Conservation (phyloP, 495 filamentous ascomycete genomes). For the Bacidia gigantensis region DNA sequence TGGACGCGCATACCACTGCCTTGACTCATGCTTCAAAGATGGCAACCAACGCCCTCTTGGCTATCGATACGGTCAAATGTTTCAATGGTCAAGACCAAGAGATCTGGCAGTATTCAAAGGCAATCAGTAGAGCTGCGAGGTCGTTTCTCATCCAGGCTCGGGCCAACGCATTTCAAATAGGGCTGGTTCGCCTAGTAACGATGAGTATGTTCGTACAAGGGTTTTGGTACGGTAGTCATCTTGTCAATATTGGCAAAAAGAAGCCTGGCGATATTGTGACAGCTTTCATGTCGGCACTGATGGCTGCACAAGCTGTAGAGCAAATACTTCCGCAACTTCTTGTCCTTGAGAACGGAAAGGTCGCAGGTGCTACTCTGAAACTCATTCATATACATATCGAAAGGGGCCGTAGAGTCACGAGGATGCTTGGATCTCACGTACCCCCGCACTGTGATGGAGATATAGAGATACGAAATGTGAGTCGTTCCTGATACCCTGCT, state of each 20-base stretch:
- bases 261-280: slow-evolving; percentile 62
- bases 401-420: slow-evolving; percentile 19
- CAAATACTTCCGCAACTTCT: slow-evolving; percentile 60
- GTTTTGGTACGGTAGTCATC: slow-evolving; percentile 72
- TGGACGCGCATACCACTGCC: slow-evolving; percentile 54
- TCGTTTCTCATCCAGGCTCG: slow-evolving; percentile 56
- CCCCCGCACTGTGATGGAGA: slow-evolving; percentile 44
- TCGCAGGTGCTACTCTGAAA: slow-evolving; percentile 50
- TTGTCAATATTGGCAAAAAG: slow-evolving; percentile 42
- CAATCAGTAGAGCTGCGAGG: slow-evolving; percentile 43
- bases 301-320: slow-evolving; percentile 60
- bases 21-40: slow-evolving; percentile 60
- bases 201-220: slow-evolving; percentile 77
- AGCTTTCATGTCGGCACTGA: slow-evolving; percentile 71
- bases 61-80: slow-evolving; percentile 78
- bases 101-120: slow-evolving; percentile 44
- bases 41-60: slow-evolving; percentile 50
- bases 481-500: slow-evolving; percentile 15
- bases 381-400: slow-evolving; percentile 28
- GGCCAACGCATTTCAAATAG: slow-evolving; percentile 54
- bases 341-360: slow-evolving; percentile 63
- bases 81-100: slow-evolving; percentile 69
- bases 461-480: slow-evolving; percentile 56
- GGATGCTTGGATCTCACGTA: slow-evolving; percentile 15
- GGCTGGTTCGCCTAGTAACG: slow-evolving; percentile 57